phyloP scores from a whole-genome alignment of 2,329 filamentous ascomycete species.

The Cladophialophora psammophila region DNA sequence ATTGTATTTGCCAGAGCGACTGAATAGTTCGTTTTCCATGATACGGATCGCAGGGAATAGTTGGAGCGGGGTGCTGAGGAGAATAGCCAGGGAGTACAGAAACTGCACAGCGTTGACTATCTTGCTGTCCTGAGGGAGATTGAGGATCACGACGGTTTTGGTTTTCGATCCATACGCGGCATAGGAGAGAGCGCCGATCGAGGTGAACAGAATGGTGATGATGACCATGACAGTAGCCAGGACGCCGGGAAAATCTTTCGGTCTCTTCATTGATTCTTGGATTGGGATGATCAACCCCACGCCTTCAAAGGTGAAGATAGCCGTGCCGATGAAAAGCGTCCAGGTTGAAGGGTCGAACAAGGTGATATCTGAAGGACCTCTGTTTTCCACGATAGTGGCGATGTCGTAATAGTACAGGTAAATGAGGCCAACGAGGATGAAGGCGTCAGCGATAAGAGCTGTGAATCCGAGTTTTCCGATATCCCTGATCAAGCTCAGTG shows the following conservation, averaged over 20 bases:
- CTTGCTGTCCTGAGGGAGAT: conserved; percentile 93
- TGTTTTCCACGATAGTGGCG: conserved; percentile 77
- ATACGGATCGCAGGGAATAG: conserved; percentile 98
- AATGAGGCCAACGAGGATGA: conserved; percentile 89
- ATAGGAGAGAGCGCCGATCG: conserved; percentile 92
- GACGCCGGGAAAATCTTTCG: conserved; percentile 87
- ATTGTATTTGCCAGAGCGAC: conserved; percentile 94
- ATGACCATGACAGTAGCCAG: conserved; percentile 92
- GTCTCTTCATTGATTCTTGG: conserved; percentile 94
- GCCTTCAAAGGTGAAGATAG: conserved; percentile 98
- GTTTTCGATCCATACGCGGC: conserved; percentile 94
- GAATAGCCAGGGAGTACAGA: conserved; percentile 95
- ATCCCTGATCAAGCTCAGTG: conserved; percentile 90
- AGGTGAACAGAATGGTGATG: conserved; percentile 88
- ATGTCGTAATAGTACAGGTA: conserved; percentile 98
- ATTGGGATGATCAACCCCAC: conserved; percentile 98
- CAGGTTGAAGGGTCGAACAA: conserved; percentile 90
- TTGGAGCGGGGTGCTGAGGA: conserved; percentile 92
- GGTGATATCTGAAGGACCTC: conserved; percentile 81
- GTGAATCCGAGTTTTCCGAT: conserved; percentile 98
- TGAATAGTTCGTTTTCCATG: conserved; percentile 92
- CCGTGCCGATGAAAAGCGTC: conserved; percentile 98
- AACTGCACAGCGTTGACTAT: conserved; percentile 96
- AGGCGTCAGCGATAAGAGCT: conserved; percentile 88
- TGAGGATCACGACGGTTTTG: conserved; percentile 94